Percentiles rank a stretch among this genome's conserved stretches.
Evolutionary conservation across 495 filamentous ascomycete species (phyloP).

Genomic region (Pyrenula aspistea): DNA sequence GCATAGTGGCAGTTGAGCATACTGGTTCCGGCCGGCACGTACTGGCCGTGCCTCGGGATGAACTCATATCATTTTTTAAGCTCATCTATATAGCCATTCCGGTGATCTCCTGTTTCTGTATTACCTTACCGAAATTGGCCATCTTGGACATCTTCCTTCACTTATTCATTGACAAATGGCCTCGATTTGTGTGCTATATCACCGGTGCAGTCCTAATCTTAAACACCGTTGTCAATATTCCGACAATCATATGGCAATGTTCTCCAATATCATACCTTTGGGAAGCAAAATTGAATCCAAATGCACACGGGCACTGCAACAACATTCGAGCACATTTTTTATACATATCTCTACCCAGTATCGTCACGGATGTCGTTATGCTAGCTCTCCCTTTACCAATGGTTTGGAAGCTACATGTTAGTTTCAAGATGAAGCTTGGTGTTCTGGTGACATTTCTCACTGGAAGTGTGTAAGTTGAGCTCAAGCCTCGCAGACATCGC

Average conservation of each 20-base stretch:
- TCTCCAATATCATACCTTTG: neutral
- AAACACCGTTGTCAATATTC: constrained; percentile 6
- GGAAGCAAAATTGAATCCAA: constrained; percentile 16
- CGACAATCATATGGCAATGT: constrained; percentile 15
- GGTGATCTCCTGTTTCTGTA: constrained; percentile 14
- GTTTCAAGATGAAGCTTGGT: constrained; percentile 21
- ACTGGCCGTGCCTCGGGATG: neutral
- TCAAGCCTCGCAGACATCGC: neutral
- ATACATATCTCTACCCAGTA: constrained; percentile 31
- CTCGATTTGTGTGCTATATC: constrained; percentile 7
- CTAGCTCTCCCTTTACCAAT: constrained; percentile 29
- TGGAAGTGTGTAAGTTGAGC: constrained; percentile 7
- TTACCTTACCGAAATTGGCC: constrained; percentile 17
- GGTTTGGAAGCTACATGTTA: constrained; percentile 28
- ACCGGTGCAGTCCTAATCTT: constrained; percentile 8
- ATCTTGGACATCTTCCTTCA: constrained; percentile 23
- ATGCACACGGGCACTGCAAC: constrained; percentile 26
- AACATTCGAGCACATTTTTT: constrained; percentile 31
- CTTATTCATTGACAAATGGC: constrained; percentile 12
- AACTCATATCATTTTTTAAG: neutral
- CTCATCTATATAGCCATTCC: constrained; percentile 6
- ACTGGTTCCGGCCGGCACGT: neutral
- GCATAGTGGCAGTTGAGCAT: neutral
- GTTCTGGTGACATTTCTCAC: constrained; percentile 29
- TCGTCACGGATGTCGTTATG: constrained; percentile 33